Conservation (phyloP, 805 yeast genomes). For the Sugiyamaella chiloensis region DNA sequence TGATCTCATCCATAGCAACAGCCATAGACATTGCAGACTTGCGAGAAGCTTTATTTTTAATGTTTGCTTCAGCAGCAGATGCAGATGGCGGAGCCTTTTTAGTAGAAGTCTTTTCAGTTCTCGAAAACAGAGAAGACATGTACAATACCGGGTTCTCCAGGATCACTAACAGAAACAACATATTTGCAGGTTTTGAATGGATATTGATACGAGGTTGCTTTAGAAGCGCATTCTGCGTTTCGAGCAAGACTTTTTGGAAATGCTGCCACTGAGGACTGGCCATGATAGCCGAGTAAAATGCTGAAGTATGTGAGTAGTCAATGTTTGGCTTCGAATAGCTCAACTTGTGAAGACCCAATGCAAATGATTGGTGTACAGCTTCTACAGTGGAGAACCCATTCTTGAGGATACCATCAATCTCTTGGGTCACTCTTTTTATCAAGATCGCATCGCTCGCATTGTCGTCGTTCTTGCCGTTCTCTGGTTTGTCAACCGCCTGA, state of each 20-base stretch:
- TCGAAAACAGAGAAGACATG: constrained; percentile 19
- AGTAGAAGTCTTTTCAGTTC: constrained; percentile 10
- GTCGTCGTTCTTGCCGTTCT: no score
- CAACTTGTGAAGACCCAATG: constrained; percentile 30
- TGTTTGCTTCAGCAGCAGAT: neutral
- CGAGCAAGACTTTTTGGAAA: constrained; percentile 56
- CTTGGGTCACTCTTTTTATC: neutral
- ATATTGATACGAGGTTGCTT: constrained; percentile 44
- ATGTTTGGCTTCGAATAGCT: constrained; percentile 49
- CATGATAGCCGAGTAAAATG: constrained; percentile 45
- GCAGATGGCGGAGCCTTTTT: constrained; percentile 20
- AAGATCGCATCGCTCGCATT: neutral
- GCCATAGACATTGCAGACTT: constrained; percentile 1
- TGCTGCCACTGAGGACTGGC: constrained; percentile 52
- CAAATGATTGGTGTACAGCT: constrained; percentile 56
- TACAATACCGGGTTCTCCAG: constrained; percentile 63
- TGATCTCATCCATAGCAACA: constrained; percentile 4
- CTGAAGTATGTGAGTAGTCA: constrained; percentile 45
- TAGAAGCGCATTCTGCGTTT: constrained; percentile 50
- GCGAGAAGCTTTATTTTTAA: neutral
- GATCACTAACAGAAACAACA: constrained; percentile 61
- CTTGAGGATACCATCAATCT: constrained; percentile 45
- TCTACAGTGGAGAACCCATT: constrained; percentile 46
- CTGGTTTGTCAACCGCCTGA: no score
- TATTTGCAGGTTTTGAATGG: constrained; percentile 39